phyloP scores from a whole-genome alignment of 108 stramenopile species.

The Conticribra guillardii region DNA sequence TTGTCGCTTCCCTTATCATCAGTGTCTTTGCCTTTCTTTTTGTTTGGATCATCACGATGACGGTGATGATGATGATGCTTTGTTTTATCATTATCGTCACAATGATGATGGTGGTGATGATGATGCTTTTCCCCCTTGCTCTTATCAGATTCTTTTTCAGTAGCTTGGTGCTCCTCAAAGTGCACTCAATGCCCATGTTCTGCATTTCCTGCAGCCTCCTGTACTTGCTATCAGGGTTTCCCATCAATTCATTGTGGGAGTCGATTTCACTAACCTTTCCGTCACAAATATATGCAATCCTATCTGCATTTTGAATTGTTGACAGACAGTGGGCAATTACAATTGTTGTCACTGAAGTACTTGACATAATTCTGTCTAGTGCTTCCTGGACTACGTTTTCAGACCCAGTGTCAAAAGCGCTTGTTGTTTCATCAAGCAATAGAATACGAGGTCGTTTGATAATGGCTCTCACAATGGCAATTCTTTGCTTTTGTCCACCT shows the following conservation, averaged over 20 bases:
- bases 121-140: neutral
- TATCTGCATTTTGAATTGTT: constrained; percentile 66
- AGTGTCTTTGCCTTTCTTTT: neutral
- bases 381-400: constrained; percentile 48
- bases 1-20: neutral
- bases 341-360: constrained; percentile 48
- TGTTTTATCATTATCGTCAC: no score
- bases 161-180: neutral
- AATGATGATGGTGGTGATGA: neutral
- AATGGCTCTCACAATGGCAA: constrained; percentile 62
- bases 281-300: constrained; percentile 55
- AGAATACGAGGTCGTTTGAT: neutral
- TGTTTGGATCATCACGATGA: neutral
- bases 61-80: neutral
- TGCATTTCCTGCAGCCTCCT: constrained; percentile 21
- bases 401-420: constrained; percentile 50
- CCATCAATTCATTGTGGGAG: constrained; percentile 49
- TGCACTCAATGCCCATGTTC: constrained; percentile 5
- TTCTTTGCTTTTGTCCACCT: constrained; percentile 84
- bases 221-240: neutral
- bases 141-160: neutral
- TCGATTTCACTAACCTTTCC: constrained; percentile 66
- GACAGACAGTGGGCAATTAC: constrained; percentile 78
- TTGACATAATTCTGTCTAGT: constrained; percentile 14
- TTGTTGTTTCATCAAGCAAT: constrained; percentile 59